phyloP scores from a whole-genome alignment of 1,139 yeast species.

The Yamadazyma triangularis region DNA sequence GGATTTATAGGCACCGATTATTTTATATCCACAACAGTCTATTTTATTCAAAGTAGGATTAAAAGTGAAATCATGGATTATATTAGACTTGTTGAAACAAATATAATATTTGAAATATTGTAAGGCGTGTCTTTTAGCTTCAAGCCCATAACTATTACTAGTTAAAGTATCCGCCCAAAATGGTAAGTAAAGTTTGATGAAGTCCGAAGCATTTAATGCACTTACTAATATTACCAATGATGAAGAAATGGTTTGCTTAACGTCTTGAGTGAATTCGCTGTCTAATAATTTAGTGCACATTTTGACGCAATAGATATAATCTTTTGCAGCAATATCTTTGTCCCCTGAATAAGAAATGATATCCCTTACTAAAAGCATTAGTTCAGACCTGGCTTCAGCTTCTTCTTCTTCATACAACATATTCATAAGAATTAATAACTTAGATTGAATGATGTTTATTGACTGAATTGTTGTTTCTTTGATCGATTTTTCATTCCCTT shows the following conservation, averaged over 20 bases:
- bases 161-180: not conserved
- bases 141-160: not conserved
- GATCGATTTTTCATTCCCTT: slow-evolving; percentile 6
- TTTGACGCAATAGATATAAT: not conserved
- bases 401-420: slow-evolving; percentile 1
- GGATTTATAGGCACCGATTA: not conserved
- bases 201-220: not conserved
- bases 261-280: not conserved
- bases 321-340: slow-evolving; percentile 3
- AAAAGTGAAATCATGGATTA: slow-evolving; percentile 5
- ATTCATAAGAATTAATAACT: slow-evolving; percentile 1
- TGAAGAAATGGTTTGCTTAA: not conserved
- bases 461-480: no score
- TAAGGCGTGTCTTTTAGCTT: not conserved
- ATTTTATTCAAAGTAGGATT: slow-evolving; percentile 4
- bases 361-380: slow-evolving; percentile 10
- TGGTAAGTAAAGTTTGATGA: not conserved
- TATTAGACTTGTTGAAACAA: slow-evolving; percentile 11
- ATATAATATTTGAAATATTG: slow-evolving; percentile 10
- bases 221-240: not conserved
- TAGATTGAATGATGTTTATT: slow-evolving; percentile 1
- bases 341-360: slow-evolving; percentile 10
- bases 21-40: not conserved
- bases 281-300: not conserved
- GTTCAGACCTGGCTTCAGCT: slow-evolving; percentile 1